phyloP scores from a whole-genome alignment of 2,329 filamentous ascomycete species.

The Fusarium humuli region DNA sequence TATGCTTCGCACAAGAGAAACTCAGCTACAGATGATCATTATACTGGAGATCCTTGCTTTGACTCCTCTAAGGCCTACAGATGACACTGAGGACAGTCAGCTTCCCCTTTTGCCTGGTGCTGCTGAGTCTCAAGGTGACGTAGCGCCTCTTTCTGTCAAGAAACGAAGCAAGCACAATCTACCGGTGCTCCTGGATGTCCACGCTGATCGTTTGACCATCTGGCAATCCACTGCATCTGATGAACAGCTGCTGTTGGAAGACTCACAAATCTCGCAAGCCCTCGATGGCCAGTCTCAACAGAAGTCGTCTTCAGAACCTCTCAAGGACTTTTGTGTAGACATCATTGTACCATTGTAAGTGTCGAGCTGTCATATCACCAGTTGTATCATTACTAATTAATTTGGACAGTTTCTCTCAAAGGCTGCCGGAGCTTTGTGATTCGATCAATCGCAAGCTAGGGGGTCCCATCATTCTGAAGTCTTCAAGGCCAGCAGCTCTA shows the following conservation, averaged over 20 bases:
- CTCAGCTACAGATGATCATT: slow-evolving; percentile 82
- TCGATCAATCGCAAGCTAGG: slow-evolving; percentile 81
- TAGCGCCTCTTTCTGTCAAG: slow-evolving; percentile 53
- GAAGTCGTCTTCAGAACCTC: slow-evolving; percentile 66
- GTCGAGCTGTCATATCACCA: neutral
- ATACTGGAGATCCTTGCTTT: slow-evolving; percentile 81
- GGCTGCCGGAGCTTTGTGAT: slow-evolving; percentile 77
- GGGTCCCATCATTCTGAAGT: slow-evolving; percentile 72
- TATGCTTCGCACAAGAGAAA: slow-evolving; percentile 78
- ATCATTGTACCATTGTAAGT: slow-evolving; percentile 83
- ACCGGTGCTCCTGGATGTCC: slow-evolving; percentile 74
- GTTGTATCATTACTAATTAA: slow-evolving; percentile 55
- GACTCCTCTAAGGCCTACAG: slow-evolving; percentile 63
- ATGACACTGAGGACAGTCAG: slow-evolving; percentile 58
- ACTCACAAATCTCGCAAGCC: slow-evolving; percentile 57
- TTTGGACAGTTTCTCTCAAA: slow-evolving; percentile 72
- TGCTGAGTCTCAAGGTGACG: slow-evolving; percentile 48
- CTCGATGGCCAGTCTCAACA: slow-evolving; percentile 54
- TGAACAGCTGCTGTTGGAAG: slow-evolving; percentile 63
- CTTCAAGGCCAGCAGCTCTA: slow-evolving; percentile 62
- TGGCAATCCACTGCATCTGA: slow-evolving; percentile 82
- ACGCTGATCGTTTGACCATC: slow-evolving; percentile 83
- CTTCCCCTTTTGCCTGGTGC: slow-evolving; percentile 59
- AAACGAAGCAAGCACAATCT: slow-evolving; percentile 74
- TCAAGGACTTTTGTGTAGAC: slow-evolving; percentile 82